Base-by-base conservation (phyloP, 2,329 filamentous ascomycete species). In the Rutstroemia sp. region DNA sequence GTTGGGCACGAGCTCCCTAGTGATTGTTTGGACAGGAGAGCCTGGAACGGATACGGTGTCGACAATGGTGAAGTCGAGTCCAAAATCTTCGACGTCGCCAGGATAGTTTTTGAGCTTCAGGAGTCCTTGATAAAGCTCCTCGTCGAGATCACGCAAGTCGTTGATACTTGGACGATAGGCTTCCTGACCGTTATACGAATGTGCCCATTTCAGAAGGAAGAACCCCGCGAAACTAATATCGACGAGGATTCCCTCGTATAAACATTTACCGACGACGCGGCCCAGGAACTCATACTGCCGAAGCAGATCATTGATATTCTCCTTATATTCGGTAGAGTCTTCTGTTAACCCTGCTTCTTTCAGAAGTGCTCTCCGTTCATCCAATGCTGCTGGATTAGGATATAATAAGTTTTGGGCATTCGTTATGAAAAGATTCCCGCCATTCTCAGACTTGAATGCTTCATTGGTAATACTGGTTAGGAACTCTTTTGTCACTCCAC, bases 401-500 rank as follows among this genome's bases (percentile, higher is more conserved):
- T 94, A 96, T 7, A 96, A 77, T 3, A 95, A 75, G 63, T 95
- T 92, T 63, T 92, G 84, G 59, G 88, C 86, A 68, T 95, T 99
- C 52, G 90, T 85, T 5, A 84, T 76, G 67, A 99, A 99, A 60
- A 95, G 80, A 44, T 79, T 77, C 16, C 80, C 74, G 2, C 76
- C 74, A 19, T 76, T 73, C 2, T 79, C 73, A 23, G 25, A 55
- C 17, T 78, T 80, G 67, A 97, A 95, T 0, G 91, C 91, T 69
- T 96, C 88, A 19, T 80, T 85, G 1, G 90, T 95, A 49, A 96
- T 83, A 60, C 88, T 94, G 1, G 86, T 96, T 12, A 99, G 77
- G 60, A 99, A 99, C 67, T 99, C 94, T 65, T 99, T 99, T 2
- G 92, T 96, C 8, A 99, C 94, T 60, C 94, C 94, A 8, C 94